Conservation (phyloP, 1,139 yeast genomes). For the Groenewaldozyma sp. region DNA sequence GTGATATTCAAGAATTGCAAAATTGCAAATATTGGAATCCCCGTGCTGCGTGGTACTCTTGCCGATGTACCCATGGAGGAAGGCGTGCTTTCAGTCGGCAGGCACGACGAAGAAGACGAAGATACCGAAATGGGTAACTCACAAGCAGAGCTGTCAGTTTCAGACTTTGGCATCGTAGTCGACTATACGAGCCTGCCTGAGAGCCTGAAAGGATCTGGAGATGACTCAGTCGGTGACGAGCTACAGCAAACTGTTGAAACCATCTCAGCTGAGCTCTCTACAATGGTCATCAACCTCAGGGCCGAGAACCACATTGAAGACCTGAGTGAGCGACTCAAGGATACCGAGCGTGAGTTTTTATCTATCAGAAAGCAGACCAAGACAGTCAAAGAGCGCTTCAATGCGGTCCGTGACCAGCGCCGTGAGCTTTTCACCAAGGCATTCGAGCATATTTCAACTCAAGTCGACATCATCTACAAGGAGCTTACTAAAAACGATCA, state of each 20-base stretch:
- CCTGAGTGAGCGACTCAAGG: conserved; percentile 51
- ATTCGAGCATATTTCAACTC: conserved; percentile 61
- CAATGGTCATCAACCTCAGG: conserved; percentile 67
- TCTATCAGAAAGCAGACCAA: conserved; percentile 53
- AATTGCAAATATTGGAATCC: conserved; percentile 59
- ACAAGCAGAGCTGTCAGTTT: conserved; percentile 8
- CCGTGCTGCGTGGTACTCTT: conserved; percentile 51
- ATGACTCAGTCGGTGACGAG: conserved; percentile 29
- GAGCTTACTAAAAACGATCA: conserved; percentile 65
- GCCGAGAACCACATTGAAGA: conserved; percentile 71
- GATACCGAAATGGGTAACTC: conserved; percentile 12
- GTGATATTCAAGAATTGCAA: conserved; percentile 64
- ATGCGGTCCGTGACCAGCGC: conserved; percentile 51
- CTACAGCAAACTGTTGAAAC: conserved; percentile 42
- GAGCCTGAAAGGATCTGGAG: conserved; percentile 32
- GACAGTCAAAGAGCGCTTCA: conserved; percentile 47
- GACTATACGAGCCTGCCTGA: conserved; percentile 48
- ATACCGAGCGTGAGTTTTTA: conserved; percentile 57
- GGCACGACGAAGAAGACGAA: conserved; percentile 9
- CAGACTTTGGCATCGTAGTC: conserved; percentile 35
- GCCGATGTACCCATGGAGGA: conserved; percentile 39
- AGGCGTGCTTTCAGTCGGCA: no score
- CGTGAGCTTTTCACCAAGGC: conserved; percentile 58
- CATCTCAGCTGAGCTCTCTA: conserved; percentile 49
- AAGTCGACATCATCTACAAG: conserved; percentile 74